A percentile compares a stretch with the other conserved stretches of the same genome.
phyloP scores from a whole-genome alignment of 2,329 filamentous ascomycete genomes.

The Sclerotinia sclerotiorum region DNA sequence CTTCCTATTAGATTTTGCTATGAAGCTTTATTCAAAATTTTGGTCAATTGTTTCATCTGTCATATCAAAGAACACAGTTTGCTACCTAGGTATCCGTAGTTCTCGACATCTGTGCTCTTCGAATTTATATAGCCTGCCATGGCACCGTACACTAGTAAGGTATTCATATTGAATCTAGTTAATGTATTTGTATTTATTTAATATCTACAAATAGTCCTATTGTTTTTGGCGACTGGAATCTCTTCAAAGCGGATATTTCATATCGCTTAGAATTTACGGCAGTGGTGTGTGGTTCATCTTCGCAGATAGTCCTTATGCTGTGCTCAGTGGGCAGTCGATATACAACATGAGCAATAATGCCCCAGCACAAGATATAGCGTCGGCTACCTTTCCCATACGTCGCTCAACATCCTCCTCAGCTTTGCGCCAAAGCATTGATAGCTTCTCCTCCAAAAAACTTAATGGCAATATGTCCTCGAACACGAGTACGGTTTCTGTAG shows the following conservation, averaged over 20 bases:
- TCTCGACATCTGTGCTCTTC: slow-evolving; percentile 20
- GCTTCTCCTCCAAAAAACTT: slow-evolving; percentile 19
- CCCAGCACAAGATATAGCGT: slow-evolving; percentile 29
- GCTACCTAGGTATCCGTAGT: slow-evolving; percentile 16
- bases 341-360: slow-evolving; percentile 38
- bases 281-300: slow-evolving; percentile 1
- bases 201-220: neutral
- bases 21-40: neutral
- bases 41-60: neutral
- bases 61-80: slow-evolving; percentile 22
- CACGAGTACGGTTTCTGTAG: slow-evolving; percentile 62
- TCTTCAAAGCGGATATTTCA: neutral
- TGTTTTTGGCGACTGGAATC: neutral
- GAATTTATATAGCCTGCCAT: slow-evolving; percentile 6
- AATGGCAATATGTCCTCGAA: slow-evolving; percentile 33
- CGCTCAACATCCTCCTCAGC: slow-evolving; percentile 25
- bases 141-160: neutral
- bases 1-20: neutral
- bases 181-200: neutral
- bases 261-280: neutral
- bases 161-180: slow-evolving; percentile 5
- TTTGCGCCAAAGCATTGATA: slow-evolving; percentile 21
- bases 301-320: slow-evolving; percentile 19
- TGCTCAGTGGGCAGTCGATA: slow-evolving; percentile 25
- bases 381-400: slow-evolving; percentile 26